Evolutionary conservation across 2,329 filamentous ascomycete species (phyloP).

Genomic region (Colletotrichum sp.): DNA sequence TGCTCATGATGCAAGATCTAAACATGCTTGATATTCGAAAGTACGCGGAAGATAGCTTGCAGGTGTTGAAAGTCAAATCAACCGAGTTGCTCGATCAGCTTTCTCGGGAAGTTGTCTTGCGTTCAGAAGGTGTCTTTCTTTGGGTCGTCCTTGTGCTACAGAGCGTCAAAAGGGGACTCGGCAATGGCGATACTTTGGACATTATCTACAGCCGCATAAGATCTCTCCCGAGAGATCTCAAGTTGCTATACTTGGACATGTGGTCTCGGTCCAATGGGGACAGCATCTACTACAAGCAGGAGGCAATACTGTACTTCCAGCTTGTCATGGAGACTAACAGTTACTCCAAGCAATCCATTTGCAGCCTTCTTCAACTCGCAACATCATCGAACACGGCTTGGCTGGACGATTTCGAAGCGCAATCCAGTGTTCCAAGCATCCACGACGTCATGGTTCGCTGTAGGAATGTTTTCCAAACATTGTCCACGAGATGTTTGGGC

Average conservation of each 20-base stretch:
- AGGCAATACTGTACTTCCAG: neutral
- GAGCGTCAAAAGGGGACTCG: neutral
- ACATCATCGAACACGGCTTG: neutral
- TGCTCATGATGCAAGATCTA: neutral
- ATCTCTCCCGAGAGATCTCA: neutral
- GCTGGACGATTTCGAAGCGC: neutral
- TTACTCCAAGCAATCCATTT: neutral
- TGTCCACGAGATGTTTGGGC: neutral
- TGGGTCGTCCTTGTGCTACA: neutral
- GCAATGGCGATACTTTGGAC: neutral
- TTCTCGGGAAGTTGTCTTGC: neutral
- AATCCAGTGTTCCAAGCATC: neutral
- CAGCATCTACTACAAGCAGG: neutral
- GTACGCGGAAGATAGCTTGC: neutral
- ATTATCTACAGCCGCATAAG: neutral
- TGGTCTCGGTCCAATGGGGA: neutral
- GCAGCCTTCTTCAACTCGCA: neutral
- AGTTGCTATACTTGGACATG: neutral
- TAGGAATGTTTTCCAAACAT: neutral
- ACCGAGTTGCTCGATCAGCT: fast-evolving
- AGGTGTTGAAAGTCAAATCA: neutral
- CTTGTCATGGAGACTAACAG: neutral
- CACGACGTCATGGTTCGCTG: neutral
- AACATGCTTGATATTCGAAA: neutral
- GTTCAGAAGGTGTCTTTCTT: neutral